Evolutionary conservation across 2,329 filamentous ascomycete species (phyloP).

Genomic region (Chrysoporthe puriensis): DNA sequence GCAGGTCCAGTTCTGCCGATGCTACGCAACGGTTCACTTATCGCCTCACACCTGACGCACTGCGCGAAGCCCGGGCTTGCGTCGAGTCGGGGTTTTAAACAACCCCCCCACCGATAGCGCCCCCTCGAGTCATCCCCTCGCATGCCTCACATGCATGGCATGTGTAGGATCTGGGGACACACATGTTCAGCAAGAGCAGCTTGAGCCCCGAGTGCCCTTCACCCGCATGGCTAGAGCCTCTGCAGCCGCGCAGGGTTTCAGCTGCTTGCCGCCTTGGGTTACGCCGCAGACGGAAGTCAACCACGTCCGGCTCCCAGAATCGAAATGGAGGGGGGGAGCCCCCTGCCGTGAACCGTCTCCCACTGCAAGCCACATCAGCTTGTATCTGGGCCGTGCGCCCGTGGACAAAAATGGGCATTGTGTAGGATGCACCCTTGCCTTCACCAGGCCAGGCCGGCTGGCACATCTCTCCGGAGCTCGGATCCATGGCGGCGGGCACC

Average conservation of each 20-base stretch:
- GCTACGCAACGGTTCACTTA: background rate
- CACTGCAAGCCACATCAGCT: constrained; percentile 6
- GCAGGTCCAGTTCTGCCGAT: background rate
- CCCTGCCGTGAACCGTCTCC: constrained; percentile 5
- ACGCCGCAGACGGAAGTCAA: constrained; percentile 4
- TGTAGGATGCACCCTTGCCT: constrained; percentile 2
- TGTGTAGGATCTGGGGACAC: background rate
- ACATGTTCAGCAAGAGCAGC: background rate
- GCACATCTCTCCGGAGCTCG: background rate
- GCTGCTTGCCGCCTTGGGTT: constrained; percentile 21
- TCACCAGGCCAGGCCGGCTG: background rate
- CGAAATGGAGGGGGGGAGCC: constrained; percentile 3
- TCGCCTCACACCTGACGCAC: background rate
- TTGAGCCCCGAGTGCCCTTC: background rate
- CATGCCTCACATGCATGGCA: background rate
- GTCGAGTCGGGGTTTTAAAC: background rate
- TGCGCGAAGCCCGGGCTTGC: background rate
- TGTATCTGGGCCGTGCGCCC: background rate
- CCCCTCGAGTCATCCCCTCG: background rate
- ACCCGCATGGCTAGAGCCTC: constrained; percentile 18
- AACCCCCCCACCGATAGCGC: background rate
- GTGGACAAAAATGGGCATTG: constrained; percentile 4
- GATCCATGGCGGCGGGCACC: background rate
- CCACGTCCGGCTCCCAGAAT: constrained; percentile 6
- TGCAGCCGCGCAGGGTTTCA: constrained; percentile 24